A percentile compares a stretch with the other conserved stretches of the same genome.
Evolutionary conservation across 2,329 filamentous ascomycete genomes (phyloP).

Genomic region (Diplodia intermedia): DNA sequence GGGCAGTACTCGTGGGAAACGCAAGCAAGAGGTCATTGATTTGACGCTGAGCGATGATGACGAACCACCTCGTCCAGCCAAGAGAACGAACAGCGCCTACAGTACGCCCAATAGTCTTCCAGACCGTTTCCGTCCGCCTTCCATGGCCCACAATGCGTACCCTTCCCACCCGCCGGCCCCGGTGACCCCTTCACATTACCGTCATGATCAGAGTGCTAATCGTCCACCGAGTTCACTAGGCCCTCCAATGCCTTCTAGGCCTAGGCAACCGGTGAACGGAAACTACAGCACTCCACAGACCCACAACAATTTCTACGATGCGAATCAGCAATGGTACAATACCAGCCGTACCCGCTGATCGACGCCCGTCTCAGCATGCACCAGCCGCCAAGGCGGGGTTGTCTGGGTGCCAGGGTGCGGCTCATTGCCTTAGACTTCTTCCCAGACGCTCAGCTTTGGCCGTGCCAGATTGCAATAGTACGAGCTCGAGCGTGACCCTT

Average conservation of each 20-base stretch:
- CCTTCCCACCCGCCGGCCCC: conserved; percentile 25
- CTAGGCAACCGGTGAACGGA: conserved; percentile 31
- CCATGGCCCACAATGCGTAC: conserved; percentile 27
- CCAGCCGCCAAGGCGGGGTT: no score
- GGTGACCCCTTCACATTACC: conserved; percentile 27
- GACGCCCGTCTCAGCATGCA: background rate
- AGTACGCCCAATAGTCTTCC: conserved; percentile 47
- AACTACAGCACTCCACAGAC: conserved; percentile 14
- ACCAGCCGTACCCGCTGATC: conserved; percentile 16
- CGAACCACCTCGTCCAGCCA: conserved; percentile 37
- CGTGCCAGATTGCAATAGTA: background rate
- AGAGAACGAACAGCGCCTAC: conserved; percentile 41
- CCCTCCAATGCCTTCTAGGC: conserved; percentile 20
- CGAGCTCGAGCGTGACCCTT: conserved; percentile 4
- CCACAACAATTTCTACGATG: conserved; percentile 3
- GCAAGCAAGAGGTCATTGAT: conserved; percentile 57
- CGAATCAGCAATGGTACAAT: conserved; percentile 11
- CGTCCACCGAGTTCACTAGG: conserved; percentile 27
- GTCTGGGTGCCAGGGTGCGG: no score
- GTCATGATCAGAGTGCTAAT: conserved; percentile 29
- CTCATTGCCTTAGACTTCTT: background rate
- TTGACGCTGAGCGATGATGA: conserved; percentile 58
- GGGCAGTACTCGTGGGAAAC: conserved; percentile 50
- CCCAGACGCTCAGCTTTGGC: background rate
- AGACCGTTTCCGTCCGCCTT: conserved; percentile 36